Conservation (phyloP, 495 filamentous ascomycete genomes). For the Oidiodendron maius region DNA sequence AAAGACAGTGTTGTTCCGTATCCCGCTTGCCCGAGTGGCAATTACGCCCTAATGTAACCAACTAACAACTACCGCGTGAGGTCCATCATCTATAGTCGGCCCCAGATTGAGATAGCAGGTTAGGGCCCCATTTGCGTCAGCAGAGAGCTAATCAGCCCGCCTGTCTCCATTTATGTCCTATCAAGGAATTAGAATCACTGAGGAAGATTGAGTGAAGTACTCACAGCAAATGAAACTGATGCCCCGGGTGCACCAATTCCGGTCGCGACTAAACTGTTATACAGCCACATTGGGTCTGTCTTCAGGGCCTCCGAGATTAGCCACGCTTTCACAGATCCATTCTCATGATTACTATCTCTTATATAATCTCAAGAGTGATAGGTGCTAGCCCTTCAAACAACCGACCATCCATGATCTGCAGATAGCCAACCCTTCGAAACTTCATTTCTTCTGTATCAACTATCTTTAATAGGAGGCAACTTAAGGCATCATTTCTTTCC, state of each 20-base stretch:
- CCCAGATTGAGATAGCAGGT: neutral
- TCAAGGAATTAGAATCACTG: no score
- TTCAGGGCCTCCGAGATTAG: constrained; percentile 2
- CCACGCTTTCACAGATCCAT: constrained; percentile 3
- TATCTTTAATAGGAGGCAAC: constrained; percentile 1
- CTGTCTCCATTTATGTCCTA: constrained; percentile 11
- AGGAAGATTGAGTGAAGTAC: no score
- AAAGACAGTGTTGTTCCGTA: constrained; percentile 12
- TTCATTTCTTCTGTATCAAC: constrained; percentile 3
- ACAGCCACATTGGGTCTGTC: constrained; percentile 5
- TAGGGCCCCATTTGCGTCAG: neutral
- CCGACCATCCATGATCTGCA: neutral
- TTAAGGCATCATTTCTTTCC: neutral
- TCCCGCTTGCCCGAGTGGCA: constrained; percentile 1
- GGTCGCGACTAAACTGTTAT: neutral
- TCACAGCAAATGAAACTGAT: constrained; percentile 4
- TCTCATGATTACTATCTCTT: no score
- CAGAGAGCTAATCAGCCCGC: constrained; percentile 4
- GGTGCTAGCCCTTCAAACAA: constrained; percentile 1
- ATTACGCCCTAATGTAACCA: constrained; percentile 5
- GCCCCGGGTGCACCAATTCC: neutral
- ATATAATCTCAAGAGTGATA: constrained; percentile 1
- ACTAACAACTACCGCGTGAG: neutral
- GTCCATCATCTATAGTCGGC: neutral
- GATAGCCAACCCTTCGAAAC: constrained; percentile 1